Evolutionary conservation across 2,329 filamentous ascomycete genomes (phyloP).

Genomic region (Aspergillus terreus): DNA sequence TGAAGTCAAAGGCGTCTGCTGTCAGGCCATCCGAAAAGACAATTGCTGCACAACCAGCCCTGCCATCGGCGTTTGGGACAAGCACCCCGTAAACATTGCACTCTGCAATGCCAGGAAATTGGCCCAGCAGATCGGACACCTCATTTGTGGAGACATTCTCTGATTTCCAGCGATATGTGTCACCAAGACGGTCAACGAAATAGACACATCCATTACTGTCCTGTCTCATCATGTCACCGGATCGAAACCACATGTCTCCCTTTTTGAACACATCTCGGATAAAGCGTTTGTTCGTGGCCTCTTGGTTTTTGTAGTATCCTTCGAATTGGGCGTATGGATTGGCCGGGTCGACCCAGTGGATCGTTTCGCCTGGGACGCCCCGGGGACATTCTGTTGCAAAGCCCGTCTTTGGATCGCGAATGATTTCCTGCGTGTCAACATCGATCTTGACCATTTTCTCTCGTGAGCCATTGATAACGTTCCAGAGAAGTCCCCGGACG

Average conservation of each 20-base stretch:
- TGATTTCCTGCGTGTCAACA: background rate
- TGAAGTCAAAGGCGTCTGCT: background rate
- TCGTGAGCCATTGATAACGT: background rate
- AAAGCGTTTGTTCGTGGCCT: constrained; percentile 2
- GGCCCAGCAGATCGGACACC: background rate
- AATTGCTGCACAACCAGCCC: constrained; percentile 2
- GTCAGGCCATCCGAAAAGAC: background rate
- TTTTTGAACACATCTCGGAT: constrained; percentile 1
- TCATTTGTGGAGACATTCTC: constrained; percentile 8
- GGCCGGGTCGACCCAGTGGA: background rate
- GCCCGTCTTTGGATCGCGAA: background rate
- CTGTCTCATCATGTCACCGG: constrained; percentile 2
- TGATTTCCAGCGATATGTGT: constrained; percentile 6
- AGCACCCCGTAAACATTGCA: constrained; percentile 5
- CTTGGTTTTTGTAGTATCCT: background rate
- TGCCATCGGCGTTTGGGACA: constrained; percentile 2
- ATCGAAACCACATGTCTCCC: constrained; percentile 6
- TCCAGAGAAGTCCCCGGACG: background rate
- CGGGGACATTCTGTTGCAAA: background rate
- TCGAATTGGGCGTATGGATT: background rate
- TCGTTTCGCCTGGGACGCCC: background rate
- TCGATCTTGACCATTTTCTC: background rate
- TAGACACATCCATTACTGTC: constrained; percentile 1
- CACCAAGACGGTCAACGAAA: constrained; percentile 5
- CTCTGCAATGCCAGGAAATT: background rate